Evolutionary conservation across 192 early-diverging fungal genomes (phyloP), one percentile per base, ranked within the genome.

Genomic region (Rhizophagus sp.): DNA sequence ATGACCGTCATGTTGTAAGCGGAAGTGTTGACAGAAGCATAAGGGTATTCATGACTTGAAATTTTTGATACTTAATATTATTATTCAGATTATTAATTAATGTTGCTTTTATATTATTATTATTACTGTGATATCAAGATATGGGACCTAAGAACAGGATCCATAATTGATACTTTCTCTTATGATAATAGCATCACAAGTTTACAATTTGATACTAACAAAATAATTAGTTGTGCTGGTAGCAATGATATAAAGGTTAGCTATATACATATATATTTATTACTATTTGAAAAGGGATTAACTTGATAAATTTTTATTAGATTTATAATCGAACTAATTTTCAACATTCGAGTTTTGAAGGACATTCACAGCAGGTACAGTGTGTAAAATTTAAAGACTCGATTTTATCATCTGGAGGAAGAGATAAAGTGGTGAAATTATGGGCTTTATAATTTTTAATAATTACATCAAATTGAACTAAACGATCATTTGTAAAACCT

Each of bases 141-240:
- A 39, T 95, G 94, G 94, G 94, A 95, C 74, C 67, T 94, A 62
- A 86, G 93, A n/a, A 93, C 89, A 17, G 92, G 92, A 49, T 85
- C 85, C 0, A 83, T 89, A 3, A 85, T 91, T 63, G 92, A 93
- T 66, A 88, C 83, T 52, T 71, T 91, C 9, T 78, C 81, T 11
- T 91, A 90, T 81, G 87, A 88, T n/a, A 73, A 86, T 19, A 79
- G 87, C n/a, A 86, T 95, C 11, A 80, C 73, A 41, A 87, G 82
- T 39, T 79, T 85, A 49, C 84, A 83, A 41, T 92, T 91, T 73
- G 89, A 91, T 83, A 78, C 87, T 3, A 76, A 78, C 7, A 89
- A 90, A 84, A 89, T 90, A 70, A 85, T 90, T 77, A 80, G 89
- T 15, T 85, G 89, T 8, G 88, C 89, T 2, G 82, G 86, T 2